phyloP scores from a whole-genome alignment of 106 monocot species.

The Dioscorea zingiberensis region DNA sequence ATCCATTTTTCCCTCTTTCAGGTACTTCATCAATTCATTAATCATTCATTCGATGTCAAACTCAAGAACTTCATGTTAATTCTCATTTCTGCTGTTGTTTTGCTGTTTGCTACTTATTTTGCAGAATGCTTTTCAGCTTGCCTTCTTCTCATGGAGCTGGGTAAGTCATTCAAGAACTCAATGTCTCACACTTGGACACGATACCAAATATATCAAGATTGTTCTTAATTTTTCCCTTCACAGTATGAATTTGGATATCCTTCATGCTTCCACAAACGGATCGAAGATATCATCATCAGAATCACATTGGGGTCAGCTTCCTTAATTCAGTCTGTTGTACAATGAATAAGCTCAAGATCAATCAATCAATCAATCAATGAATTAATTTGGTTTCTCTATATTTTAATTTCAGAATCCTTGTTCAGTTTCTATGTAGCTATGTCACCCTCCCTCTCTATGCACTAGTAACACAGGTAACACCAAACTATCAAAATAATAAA shows the following conservation, averaged over 20 bases:
- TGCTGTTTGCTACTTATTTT: background rate
- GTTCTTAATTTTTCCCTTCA: background rate
- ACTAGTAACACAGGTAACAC: constrained; percentile 36
- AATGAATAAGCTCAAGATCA: background rate
- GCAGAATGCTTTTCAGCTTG: constrained; percentile 49
- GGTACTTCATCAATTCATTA: constrained; percentile 1
- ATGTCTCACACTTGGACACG: background rate
- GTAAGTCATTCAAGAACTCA: constrained; percentile 6
- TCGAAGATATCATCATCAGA: constrained; percentile 21
- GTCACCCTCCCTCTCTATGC: constrained; percentile 47
- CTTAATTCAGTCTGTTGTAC: background rate
- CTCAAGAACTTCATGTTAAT: background rate
- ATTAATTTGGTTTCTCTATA: too few species aligned
- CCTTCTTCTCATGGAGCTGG: constrained; percentile 32
- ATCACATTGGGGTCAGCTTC: constrained; percentile 33
- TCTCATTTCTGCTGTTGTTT: background rate
- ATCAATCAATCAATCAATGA: too few species aligned
- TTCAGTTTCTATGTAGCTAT: constrained; percentile 41
- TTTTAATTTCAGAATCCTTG: constrained; percentile 15
- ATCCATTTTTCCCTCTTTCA: constrained; percentile 45
- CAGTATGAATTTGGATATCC: constrained; percentile 36
- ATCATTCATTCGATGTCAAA: background rate
- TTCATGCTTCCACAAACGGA: constrained; percentile 27
- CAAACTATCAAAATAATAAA: background rate
- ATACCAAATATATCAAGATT: background rate